Conservation (phyloP, 164 flowering plant genomes). For the Vitis cinerea region DNA sequence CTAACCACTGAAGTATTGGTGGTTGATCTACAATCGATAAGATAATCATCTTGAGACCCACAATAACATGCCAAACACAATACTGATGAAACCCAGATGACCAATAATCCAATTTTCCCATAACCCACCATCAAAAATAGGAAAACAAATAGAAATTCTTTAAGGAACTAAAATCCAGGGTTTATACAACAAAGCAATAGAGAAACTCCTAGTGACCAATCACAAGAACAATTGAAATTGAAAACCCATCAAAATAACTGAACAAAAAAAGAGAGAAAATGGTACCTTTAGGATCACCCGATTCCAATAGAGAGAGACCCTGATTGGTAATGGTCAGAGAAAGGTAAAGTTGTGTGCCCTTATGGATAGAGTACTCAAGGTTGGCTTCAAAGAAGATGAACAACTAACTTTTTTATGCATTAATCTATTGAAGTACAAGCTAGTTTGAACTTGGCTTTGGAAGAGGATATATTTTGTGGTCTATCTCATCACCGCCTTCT, state of each 20-base stretch:
- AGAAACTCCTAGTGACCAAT: neutral
- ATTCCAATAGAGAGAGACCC: neutral
- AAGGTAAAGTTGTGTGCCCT: neutral
- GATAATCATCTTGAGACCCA: conserved; percentile 55
- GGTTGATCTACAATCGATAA: conserved; percentile 67
- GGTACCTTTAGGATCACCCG: conserved; percentile 14
- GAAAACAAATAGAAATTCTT: neutral
- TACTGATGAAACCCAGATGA: conserved; percentile 31
- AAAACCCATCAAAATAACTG: conserved; percentile 5
- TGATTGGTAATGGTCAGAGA: neutral
- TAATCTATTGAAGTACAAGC: no score
- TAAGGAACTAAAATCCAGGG: conserved; percentile 3
- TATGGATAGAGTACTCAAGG: neutral
- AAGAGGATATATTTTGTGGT: no score
- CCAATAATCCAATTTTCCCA: conserved; percentile 16
- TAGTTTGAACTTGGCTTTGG: no score
- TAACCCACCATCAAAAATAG: conserved; percentile 29
- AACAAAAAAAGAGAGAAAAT: conserved; percentile 6
- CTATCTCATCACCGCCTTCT: no score
- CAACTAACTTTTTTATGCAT: no score
- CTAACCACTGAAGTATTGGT: conserved; percentile 34
- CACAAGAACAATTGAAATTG: conserved; percentile 3
- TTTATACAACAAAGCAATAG: neutral
- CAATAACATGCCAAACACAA: conserved; percentile 19
- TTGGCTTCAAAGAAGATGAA: no score